phyloP scores from a whole-genome alignment of 139 green algal genomes.

The Chlorella sp. region DNA sequence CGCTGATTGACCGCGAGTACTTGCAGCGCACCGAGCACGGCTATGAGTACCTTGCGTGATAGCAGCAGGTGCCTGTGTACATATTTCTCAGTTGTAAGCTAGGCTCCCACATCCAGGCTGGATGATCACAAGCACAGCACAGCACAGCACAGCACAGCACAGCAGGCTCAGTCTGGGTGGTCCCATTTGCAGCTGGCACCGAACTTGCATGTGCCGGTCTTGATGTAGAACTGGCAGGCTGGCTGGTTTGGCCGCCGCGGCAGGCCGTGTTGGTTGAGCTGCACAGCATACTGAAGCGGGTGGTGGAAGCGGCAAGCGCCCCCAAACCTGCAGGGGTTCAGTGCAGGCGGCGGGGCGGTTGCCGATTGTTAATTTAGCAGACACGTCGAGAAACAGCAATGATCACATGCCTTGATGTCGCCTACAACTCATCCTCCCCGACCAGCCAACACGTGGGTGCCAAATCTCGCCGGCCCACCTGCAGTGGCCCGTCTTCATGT shows the following conservation, averaged over 20 bases:
- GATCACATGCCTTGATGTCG: no score
- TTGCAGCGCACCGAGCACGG: slow-evolving; percentile 82
- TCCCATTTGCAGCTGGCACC: slow-evolving; percentile 93
- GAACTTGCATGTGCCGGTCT: slow-evolving; percentile 90
- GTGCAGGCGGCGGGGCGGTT: neutral
- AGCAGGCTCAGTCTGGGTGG: slow-evolving; percentile 65
- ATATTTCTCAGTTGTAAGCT: no score
- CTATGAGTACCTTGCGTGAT: slow-evolving; percentile 59
- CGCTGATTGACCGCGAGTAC: slow-evolving; percentile 98
- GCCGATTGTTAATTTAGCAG: neutral
- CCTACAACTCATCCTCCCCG: no score
- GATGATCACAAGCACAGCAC: no score
- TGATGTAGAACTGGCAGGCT: slow-evolving; percentile 87
- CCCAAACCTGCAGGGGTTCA: slow-evolving; percentile 63
- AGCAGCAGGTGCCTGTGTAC: neutral
- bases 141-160: neutral
- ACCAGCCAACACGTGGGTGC: no score
- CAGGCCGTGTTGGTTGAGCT: slow-evolving; percentile 66
- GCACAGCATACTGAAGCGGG: slow-evolving; percentile 69
- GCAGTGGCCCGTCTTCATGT: slow-evolving; percentile 88
- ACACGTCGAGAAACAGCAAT: no score
- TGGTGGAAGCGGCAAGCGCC: slow-evolving; percentile 90
- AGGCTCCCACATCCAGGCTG: no score
- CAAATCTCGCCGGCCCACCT: slow-evolving; percentile 2
- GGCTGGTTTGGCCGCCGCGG: slow-evolving; percentile 72